Base-by-base conservation (phyloP, 83 land plant genomes). In the Picea abies region DNA sequence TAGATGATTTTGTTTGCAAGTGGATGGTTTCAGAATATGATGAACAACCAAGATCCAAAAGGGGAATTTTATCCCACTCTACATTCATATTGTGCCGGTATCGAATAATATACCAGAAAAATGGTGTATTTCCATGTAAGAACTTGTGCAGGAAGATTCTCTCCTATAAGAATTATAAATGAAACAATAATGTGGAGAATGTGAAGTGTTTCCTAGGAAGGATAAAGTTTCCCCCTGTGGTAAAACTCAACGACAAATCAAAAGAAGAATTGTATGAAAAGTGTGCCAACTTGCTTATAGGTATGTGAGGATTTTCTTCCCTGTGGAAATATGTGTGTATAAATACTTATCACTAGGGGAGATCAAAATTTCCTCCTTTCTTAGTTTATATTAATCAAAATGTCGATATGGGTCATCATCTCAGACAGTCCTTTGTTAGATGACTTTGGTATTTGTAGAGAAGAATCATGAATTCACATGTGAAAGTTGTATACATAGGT, bases 31-130 rank as follows among this genome's bases (percentile, higher is more conserved):
- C 35, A 32, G 35, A 32, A 32, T 32, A 32, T 32, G 35, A 32
- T 32, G 35, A 32, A 32, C 35, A 32, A 32, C 35, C 35, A 32
- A 32, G 2, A 32, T 32, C 35, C 44, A 32, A 32, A 32, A 32
- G 35, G 35, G 37, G 98, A 98, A 64, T 83, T 90, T 71, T 98
- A 96, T 81, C 84, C 96, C 60, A 96, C 97, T 10, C 99, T 97
- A 1, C 99, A 98, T 84, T 96, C 99, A 0, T 98, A 98, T 84
- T 98, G 99, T 85, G 94, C 97, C 22, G 86, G 88, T 23, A 88
- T 98, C 86, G 84, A 85, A 58, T 52, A 72, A 78, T 97, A 49
- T 81, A 88, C 19, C 84, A 64, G 35, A 77, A 83, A 32, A 84
- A 78, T 52, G 99, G 97, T 32, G 89, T 94, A 14, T 98, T 91